Evolutionary conservation across 257 asterid species (phyloP), one percentile per base, ranked within the genome.

Genomic region (Solanum clarkiae): DNA sequence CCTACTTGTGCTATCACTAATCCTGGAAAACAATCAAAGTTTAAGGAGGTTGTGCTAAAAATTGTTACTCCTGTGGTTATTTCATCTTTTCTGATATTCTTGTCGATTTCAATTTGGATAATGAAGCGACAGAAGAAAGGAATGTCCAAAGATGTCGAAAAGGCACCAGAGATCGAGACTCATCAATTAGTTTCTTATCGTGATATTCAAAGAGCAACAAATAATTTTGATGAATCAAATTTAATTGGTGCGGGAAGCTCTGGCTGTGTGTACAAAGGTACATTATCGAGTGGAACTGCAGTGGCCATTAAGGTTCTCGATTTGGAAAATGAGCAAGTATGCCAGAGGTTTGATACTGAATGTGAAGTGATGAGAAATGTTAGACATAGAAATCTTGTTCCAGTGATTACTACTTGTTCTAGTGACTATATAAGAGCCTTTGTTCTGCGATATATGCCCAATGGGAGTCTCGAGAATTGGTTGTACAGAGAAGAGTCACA

Each of bases 371-470:
- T 86, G 87, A 84, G 75, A 66, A 88, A 69, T 42, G 51, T 89
- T n/a, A 70, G 91, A 62, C 90, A 86, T 4, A 87, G 74, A 82
- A 89, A 89, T 84, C 89, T 89, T 57, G 89, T 89, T 14, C 53
- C 83, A 3, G 88, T 87, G n/a, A 68, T 90, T 77, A 85, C 88
- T 17, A 85, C 87, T 10, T 90, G 92, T 53, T 85, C 87, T 8
- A 85, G 70, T 15, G 86, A 82, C 14, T 13, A 24, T 22, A 24
- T 85, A 56, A 55, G 87, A 32, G 36, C 36, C 36, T 32, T 32
- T 32, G 36, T 32, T 32, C 4, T 32, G 36, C 36, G 36, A 32
- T 32, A 32, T 32, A 32, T 32, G 36, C 36, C 36, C 4, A 32
- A 32, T 32, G 36, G 36, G 36, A 32, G 36, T 32, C 36, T 32